Evolutionary conservation across 2,329 filamentous ascomycete genomes (phyloP), one percentile per base, ranked within the genome.

Genomic region (Didymella exigua): DNA sequence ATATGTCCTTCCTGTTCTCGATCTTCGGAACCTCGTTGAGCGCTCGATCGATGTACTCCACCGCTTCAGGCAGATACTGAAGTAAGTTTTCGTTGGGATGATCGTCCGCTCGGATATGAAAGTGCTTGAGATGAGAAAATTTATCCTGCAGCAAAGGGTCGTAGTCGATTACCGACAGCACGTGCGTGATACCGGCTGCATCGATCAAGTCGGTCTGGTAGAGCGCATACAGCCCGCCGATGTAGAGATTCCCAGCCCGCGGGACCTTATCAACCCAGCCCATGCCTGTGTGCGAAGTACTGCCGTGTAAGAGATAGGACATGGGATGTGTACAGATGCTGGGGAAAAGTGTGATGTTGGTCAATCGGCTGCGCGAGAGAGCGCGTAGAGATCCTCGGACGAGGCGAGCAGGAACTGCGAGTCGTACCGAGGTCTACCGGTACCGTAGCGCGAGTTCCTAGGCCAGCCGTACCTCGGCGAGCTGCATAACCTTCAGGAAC

Each of bases 181-280:
- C 70, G 31, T 74, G 70, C 0, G 71, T 74, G 16, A 74, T 71
- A 4, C 65, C 63, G 2, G 69, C 69, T 3, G 61, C 58, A 9
- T 57, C 49, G 45, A 74, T 70, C 8, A 76, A 65, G 55, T 75
- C 67, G 2, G 70, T 71, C 54, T 76, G 72, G 58, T 78, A 77
- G 2, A 78, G 61, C 1, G 76, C 76, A 52, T 76, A 73, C 3
- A 78, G 65, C 26, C 76, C 76, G 53, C 76, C 76, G 43, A 78
- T 77, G 68, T 74, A 76, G 26, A 77, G 65, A 16, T 67, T 67
- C 3, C 67, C 63, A 3, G 68, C 63, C 5, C 69, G 63, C 0
- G 76, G 76, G 6, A 78, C 64, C 16, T 59, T 62, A 46, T 77
- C 76, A 21, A 78, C 67, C 69, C 71, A 75, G 51, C 74, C 74